These are phyloP conservation scores for Tetrahymena borealis DNA, from an alignment of 73 alveolate species.

Conservation along the genomic window DNA sequence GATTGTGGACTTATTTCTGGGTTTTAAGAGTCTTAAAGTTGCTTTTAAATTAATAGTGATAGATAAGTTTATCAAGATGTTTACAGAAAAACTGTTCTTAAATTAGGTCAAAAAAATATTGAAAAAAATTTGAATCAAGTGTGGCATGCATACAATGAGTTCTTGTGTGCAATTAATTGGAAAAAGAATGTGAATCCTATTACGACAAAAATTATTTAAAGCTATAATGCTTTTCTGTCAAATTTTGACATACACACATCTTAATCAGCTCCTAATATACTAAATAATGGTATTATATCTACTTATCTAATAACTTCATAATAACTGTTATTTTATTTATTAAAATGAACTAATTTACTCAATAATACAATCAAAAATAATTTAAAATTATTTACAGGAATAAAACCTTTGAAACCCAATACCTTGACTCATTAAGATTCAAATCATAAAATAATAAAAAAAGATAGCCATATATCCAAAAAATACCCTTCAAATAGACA, in stretches of 20 bases:
- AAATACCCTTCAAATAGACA: neutral
- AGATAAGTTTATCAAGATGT: neutral
- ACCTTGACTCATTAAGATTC: neutral
- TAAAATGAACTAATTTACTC: neutral
- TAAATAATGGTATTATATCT: neutral
- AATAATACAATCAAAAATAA: neutral
- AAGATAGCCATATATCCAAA: neutral
- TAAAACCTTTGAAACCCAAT: neutral
- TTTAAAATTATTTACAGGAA: neutral
- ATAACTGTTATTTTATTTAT: too few relatives aligned
- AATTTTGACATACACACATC: neutral
- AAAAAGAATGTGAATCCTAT: neutral
- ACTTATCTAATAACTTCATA: too few relatives aligned
- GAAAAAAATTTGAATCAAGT: neutral
- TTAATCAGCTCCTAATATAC: neutral
- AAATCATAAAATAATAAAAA: neutral
- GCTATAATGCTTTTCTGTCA: neutral
- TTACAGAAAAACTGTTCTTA: neutral
- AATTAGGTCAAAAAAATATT: neutral
- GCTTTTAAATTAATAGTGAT: neutral
- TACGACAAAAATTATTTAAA: neutral
- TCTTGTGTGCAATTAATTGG: neutral
- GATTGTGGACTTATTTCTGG: neutral
- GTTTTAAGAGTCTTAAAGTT: neutral
- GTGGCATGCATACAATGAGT: neutral